phyloP scores from a whole-genome alignment of 331 rosid species.

The Quercus phellos region DNA sequence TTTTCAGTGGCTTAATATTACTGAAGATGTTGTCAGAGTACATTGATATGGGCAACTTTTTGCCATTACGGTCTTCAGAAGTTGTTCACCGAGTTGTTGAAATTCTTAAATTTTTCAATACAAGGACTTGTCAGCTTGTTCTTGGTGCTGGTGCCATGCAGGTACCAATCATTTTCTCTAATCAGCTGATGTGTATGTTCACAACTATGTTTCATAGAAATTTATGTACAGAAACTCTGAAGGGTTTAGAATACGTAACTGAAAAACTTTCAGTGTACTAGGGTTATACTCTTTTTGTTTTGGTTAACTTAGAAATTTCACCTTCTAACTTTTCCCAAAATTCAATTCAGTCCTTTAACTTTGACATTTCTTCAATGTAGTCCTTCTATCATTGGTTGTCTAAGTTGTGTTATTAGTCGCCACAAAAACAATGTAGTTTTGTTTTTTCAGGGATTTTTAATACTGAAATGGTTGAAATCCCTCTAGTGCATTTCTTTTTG shows the following conservation, averaged over 20 bases:
- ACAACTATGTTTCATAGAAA: background rate
- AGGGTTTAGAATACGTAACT: background rate
- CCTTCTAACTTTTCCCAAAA: too few species aligned
- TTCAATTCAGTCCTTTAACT: too few species aligned
- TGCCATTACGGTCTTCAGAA: conserved; percentile 84
- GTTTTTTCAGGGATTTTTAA: too few species aligned
- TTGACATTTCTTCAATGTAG: too few species aligned
- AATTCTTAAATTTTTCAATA: conserved; percentile 88
- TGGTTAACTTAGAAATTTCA: background rate
- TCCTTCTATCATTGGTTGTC: too few species aligned
- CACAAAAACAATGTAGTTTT: too few species aligned
- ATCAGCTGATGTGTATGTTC: background rate
- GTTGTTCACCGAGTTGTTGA: conserved; percentile 90
- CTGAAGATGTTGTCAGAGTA: conserved; percentile 95
- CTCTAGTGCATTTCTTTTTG: too few species aligned
- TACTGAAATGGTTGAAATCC: too few species aligned
- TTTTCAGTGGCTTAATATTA: conserved; percentile 87
- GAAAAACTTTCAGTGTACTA: background rate
- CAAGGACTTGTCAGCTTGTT: conserved; percentile 97
- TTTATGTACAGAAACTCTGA: background rate
- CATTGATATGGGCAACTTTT: conserved; percentile 74
- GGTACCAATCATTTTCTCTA: conserved; percentile 37
- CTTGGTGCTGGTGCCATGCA: conserved; percentile 99
- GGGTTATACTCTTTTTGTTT: background rate
- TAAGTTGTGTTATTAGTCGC: too few species aligned